Base-by-base conservation (phyloP, 208 protist genomes). In the Wallacemonas sp. region DNA sequence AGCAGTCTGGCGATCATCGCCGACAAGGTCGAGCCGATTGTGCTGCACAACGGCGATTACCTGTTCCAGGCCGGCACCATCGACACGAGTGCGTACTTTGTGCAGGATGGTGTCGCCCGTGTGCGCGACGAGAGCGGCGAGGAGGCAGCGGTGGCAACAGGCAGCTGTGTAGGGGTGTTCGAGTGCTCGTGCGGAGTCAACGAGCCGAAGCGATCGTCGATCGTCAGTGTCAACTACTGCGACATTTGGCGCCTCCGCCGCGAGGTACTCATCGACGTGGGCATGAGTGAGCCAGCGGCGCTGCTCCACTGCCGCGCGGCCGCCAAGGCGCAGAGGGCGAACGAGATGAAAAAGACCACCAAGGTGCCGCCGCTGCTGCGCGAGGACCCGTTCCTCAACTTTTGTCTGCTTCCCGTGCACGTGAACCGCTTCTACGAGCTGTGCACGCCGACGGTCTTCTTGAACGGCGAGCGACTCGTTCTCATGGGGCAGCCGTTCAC, bases 131-230 rank as follows among this genome's bases (percentile, higher is more conserved):
- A 63, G 6, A 48, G 70, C 21, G 85, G 81, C 1, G 61, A 69
- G 19, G 62, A 81, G 36, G 62, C 36, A 3, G 33, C 48, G 44
- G 62, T 93, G 5, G 65, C 70, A 4, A 81, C 83, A 39, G 90
- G 90, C 6, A 91, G 78, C 72, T 93, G 87, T 65, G 65, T 96
- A 34, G 87, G 87, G n/a, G 81, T 91, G 46, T 96, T 96, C 64
- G 90, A 96, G 70, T 95, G 90, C 70, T 75, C 78, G 34, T 93
- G 87, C 63, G 78, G 81, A 38, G 87, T 93, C 1, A 93, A 96
- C 55, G 90, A 93, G 60, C 56, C 68, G n/a, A 93, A 93, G 70
- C 74, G 56, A 24, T 72, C 29, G 21, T 85, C 90, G 8, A 80
- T 93, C 27, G 76, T 92, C 5, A 93, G 90, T 70, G 49, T 91